phyloP scores from a whole-genome alignment of 176 grass and related monocot genomes.

The Guadua angustifolia region DNA sequence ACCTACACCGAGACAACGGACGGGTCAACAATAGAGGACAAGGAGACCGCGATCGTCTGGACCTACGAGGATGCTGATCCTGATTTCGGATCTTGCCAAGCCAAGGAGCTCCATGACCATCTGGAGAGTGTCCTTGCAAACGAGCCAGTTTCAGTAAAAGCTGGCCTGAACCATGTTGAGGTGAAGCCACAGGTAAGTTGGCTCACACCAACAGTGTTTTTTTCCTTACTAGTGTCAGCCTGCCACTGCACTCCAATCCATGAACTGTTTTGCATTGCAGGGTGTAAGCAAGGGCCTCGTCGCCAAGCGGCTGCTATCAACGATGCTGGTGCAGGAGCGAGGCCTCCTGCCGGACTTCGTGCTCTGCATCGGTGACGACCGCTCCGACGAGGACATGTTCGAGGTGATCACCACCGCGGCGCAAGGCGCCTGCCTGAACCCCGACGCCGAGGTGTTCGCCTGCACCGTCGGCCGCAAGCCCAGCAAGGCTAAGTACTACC shows the following conservation, averaged over 20 bases:
- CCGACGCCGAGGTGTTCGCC: constrained; percentile 71
- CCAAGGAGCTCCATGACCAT: constrained; percentile 90
- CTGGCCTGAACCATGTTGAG: constrained; percentile 70
- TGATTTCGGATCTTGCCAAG: constrained; percentile 94
- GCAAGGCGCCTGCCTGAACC: constrained; percentile 40
- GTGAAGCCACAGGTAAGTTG: constrained; percentile 86
- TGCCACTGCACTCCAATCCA: neutral
- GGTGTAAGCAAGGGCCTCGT: constrained; percentile 85
- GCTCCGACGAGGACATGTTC: constrained; percentile 96
- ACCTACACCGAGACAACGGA: constrained; percentile 90
- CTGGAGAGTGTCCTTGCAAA: constrained; percentile 84
- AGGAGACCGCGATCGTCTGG: constrained; percentile 88
- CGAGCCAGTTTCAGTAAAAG: constrained; percentile 87
- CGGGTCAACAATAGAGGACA: constrained; percentile 81
- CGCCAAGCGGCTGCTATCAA: constrained; percentile 60
- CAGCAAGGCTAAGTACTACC: constrained; percentile 97
- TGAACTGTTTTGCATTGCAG: constrained; percentile 30
- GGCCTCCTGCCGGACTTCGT: constrained; percentile 67
- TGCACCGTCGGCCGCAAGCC: constrained; percentile 91
- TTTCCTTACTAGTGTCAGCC: too few relatives aligned
- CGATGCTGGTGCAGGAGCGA: constrained; percentile 42
- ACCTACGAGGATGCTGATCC: constrained; percentile 83
- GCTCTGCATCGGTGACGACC: constrained; percentile 85
- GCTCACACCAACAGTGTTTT: neutral
- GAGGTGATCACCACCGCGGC: constrained; percentile 70